Evolutionary conservation across 2,329 filamentous ascomycete species (phyloP).

Genomic region (Talaromyces sp.): DNA sequence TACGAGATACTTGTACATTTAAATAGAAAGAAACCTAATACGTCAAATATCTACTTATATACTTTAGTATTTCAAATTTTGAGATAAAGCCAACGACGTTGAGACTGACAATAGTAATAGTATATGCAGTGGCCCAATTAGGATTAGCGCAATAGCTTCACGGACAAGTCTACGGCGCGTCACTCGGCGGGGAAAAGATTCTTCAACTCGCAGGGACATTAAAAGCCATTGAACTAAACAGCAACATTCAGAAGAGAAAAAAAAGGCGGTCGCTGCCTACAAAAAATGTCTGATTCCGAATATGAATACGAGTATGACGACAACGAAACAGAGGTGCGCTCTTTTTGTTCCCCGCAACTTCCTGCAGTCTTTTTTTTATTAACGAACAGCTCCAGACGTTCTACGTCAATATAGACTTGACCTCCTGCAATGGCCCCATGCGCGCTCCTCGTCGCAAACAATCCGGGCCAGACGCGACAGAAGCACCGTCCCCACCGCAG

Average conservation of each 20-base stretch:
- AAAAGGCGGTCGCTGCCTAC: background rate
- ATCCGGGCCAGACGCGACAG: slow-evolving; percentile 18
- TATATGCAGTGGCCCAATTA: too few species aligned
- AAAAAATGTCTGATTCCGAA: slow-evolving; percentile 20
- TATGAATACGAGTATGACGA: slow-evolving; percentile 58
- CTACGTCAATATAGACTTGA: slow-evolving; percentile 58
- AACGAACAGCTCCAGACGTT: slow-evolving; percentile 42
- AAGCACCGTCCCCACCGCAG: background rate
- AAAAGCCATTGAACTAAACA: background rate
- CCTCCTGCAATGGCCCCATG: slow-evolving; percentile 36
- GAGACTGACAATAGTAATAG: too few species aligned
- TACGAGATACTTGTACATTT: too few species aligned
- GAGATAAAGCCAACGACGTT: too few species aligned
- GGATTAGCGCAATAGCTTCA: too few species aligned
- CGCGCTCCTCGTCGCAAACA: slow-evolving; percentile 27
- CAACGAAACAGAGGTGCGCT: slow-evolving; percentile 43
- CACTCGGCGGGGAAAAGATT: background rate
- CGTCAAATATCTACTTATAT: too few species aligned
- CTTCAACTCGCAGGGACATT: background rate
- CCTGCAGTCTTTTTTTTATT: background rate
- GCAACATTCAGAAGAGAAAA: background rate
- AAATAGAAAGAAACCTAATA: too few species aligned
- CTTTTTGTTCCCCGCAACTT: background rate
- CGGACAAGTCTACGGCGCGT: background rate
- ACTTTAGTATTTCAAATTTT: too few species aligned